Conservation (phyloP, 257 asterid species). For the Linderniella brevidens region DNA sequence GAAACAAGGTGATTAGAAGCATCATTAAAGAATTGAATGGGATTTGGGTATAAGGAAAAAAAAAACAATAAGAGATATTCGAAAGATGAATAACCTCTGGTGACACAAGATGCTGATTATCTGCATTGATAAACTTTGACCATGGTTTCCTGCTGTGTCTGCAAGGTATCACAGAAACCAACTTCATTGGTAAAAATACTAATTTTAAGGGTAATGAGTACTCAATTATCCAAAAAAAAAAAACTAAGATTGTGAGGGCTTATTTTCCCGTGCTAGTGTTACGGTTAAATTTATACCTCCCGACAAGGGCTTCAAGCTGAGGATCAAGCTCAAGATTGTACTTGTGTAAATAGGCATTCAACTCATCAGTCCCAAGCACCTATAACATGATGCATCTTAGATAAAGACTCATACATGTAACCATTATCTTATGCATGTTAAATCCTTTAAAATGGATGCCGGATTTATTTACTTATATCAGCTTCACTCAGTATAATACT, state of each 20-base stretch:
- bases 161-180: conserved; percentile 5
- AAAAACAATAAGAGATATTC: not conserved
- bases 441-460: not conserved
- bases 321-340: conserved; percentile 78
- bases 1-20: not conserved
- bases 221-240: not conserved
- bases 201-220: not conserved
- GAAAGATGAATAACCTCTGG: conserved; percentile 37
- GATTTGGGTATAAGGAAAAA: not conserved
- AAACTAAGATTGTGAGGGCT: not conserved
- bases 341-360: conserved; percentile 83
- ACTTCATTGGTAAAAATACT: not conserved
- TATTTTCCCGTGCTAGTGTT: not conserved
- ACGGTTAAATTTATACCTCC: conserved; percentile 40
- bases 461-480: too few relatives aligned
- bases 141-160: conserved; percentile 92
- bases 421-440: not conserved
- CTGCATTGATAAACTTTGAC: conserved; percentile 74
- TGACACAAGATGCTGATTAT: conserved; percentile 80
- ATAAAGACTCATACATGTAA: not conserved
- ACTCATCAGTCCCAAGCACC: conserved; percentile 95
- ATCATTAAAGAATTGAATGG: not conserved
- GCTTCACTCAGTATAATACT: too few relatives aligned
- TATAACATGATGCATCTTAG: conserved; percentile 17
- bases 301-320: conserved; percentile 82